A percentile compares a stretch with the other conserved stretches of the same genome.
Evolutionary conservation across 768 basidiomycete species (phyloP).

Genomic region (Trichaptum fuscoviolaceum): DNA sequence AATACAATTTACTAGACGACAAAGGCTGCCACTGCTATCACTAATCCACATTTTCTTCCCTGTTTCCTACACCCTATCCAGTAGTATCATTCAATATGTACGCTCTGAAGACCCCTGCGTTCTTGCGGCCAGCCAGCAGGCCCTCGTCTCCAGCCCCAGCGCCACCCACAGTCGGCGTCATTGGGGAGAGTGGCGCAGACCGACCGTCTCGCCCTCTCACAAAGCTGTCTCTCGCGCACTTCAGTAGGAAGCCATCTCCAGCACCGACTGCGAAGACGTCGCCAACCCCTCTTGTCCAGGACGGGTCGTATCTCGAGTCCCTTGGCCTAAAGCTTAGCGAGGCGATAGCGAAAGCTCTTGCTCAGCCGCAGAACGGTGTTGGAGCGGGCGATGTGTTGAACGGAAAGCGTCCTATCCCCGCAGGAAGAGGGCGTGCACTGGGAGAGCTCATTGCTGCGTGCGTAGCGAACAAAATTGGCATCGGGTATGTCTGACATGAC

Average conservation of each 20-base stretch:
- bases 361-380: slow-evolving; percentile 55
- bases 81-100: slow-evolving; percentile 41
- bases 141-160: slow-evolving; percentile 56
- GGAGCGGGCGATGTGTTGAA: slow-evolving; percentile 46
- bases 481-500: slow-evolving; percentile 6
- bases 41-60: slow-evolving; percentile 12
- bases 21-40: slow-evolving; percentile 12
- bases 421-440: slow-evolving; percentile 62
- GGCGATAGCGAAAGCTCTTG: slow-evolving; percentile 71
- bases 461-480: slow-evolving; percentile 23
- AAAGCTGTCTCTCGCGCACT: slow-evolving; percentile 54
- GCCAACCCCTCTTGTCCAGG: slow-evolving; percentile 53
- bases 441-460: slow-evolving; percentile 69
- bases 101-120: slow-evolving; percentile 60
- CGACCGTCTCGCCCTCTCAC: slow-evolving; percentile 46
- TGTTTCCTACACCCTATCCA: slow-evolving; percentile 17
- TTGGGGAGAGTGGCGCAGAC: slow-evolving; percentile 35
- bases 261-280: slow-evolving; percentile 28
- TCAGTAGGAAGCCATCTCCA: slow-evolving; percentile 44
- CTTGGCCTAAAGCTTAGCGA: slow-evolving; percentile 76
- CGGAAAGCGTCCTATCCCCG: slow-evolving; percentile 69
- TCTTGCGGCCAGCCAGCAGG: slow-evolving; percentile 60
- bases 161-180: slow-evolving; percentile 27
- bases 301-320: slow-evolving; percentile 75
- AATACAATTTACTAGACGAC: slow-evolving; percentile 14